Conservation (phyloP, 352 stramenopile genomes). For the Phytophthora pinifolia region DNA sequence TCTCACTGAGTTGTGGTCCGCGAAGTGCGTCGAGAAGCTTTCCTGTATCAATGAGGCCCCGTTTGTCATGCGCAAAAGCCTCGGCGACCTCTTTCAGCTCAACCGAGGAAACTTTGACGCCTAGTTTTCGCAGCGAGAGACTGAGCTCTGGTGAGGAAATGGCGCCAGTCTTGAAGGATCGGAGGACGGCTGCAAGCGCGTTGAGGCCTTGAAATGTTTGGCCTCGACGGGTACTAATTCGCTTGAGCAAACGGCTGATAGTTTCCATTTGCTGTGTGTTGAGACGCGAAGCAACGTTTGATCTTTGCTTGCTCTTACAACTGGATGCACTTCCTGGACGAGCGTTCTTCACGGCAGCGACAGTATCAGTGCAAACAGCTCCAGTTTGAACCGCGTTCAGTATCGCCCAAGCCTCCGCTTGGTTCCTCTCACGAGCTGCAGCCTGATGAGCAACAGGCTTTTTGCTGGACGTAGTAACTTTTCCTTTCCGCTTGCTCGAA, state of each 20-base stretch:
- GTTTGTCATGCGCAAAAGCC: slow-evolving; percentile 48
- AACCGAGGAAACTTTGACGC: slow-evolving; percentile 39
- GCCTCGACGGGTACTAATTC: slow-evolving; percentile 37
- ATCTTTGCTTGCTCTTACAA: slow-evolving; percentile 2
- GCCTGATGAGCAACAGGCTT: not conserved
- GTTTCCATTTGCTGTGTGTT: slow-evolving; percentile 7
- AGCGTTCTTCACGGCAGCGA: slow-evolving; percentile 8
- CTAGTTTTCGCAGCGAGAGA: slow-evolving; percentile 55
- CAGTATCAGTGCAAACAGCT: slow-evolving; percentile 10
- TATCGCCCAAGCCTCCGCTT: not conserved
- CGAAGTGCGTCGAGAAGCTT: slow-evolving; percentile 58
- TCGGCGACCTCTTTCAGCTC: slow-evolving; percentile 44
- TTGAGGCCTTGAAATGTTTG: slow-evolving; percentile 49
- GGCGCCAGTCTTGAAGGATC: slow-evolving; percentile 35
- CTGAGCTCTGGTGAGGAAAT: slow-evolving; percentile 61
- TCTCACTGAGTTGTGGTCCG: slow-evolving; percentile 26
- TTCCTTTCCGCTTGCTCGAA: not conserved
- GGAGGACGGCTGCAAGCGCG: slow-evolving; percentile 33
- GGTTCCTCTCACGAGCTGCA: not conserved
- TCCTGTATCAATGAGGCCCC: slow-evolving; percentile 50
- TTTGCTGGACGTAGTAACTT: not conserved
- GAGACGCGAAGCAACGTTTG: not conserved
- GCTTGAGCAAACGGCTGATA: slow-evolving; percentile 28
- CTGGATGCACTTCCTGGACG: slow-evolving; percentile 1
- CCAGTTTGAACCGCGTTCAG: slow-evolving; percentile 9